These are phyloP conservation scores for Mesostigma viride DNA, from an alignment of 139 green algal genomes.

Conservation along the genomic window DNA sequence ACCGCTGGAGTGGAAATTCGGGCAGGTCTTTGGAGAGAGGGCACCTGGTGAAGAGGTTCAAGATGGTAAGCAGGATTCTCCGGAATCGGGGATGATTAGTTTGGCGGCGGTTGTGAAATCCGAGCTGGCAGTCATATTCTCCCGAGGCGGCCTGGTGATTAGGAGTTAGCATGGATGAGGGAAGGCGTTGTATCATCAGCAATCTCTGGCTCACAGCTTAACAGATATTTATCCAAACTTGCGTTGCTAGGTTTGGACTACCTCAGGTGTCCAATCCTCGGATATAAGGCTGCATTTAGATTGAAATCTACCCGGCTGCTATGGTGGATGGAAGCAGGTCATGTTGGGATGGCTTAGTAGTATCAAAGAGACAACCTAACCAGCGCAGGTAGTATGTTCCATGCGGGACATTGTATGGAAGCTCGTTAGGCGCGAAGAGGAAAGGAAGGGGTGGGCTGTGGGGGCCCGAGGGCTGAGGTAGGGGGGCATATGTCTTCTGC, in stretches of 20 bases:
- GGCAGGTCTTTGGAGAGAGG: conserved; percentile 93
- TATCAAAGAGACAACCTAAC: too few relatives aligned
- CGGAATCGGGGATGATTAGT: conserved; percentile 2
- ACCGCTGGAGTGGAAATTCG: conserved; percentile 77
- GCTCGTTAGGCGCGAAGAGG: not conserved
- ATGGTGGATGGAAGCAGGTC: too few relatives aligned
- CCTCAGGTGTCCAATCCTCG: too few relatives aligned
- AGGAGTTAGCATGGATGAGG: not conserved
- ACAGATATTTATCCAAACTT: too few relatives aligned
- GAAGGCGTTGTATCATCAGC: not conserved
- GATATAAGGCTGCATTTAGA: too few relatives aligned
- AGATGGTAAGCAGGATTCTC: conserved; percentile 54
- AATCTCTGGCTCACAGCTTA: too few relatives aligned
- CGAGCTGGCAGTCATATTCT: not conserved
- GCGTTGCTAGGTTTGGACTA: too few relatives aligned
- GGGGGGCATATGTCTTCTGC: not conserved
- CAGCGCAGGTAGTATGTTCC: too few relatives aligned
- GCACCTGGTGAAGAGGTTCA: conserved; percentile 87
- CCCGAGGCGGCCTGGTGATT: not conserved
- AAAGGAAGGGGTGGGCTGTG: not conserved
- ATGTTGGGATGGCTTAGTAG: too few relatives aligned
- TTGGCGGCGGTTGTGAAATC: not conserved
- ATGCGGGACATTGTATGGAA: not conserved
- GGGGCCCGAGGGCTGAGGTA: not conserved
- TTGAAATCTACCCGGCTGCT: too few relatives aligned